Percentiles rank a stretch among this genome's conserved stretches.
Conservation (phyloP, 371 early-diverging fungal genomes). For the Mortierella sp. region DNA sequence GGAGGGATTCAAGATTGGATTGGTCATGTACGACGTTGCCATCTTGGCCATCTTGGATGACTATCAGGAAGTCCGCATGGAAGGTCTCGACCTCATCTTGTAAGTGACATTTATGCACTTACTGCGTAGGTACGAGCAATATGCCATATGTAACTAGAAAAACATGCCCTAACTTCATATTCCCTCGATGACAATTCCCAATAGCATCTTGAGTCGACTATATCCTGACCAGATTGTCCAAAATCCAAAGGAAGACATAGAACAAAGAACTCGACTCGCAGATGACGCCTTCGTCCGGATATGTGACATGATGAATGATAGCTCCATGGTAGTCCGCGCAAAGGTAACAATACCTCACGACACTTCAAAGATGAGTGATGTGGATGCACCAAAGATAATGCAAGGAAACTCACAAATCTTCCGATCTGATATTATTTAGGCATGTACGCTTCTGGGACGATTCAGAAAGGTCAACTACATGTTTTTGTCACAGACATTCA, state of each 20-base stretch:
- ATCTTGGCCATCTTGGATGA: slow-evolving; percentile 75
- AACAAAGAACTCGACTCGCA: slow-evolving; percentile 71
- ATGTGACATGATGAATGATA: slow-evolving; percentile 85
- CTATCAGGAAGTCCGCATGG: slow-evolving; percentile 78
- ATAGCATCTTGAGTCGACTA: slow-evolving; percentile 62
- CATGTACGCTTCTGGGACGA: slow-evolving; percentile 75
- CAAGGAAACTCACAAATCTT: not conserved
- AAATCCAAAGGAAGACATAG: slow-evolving; percentile 57
- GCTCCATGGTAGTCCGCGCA: slow-evolving; percentile 73
- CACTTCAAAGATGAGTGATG: not conserved
- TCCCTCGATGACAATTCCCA: not conserved
- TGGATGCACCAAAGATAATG: not conserved
- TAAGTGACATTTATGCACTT: slow-evolving; percentile 31
- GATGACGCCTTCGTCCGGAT: slow-evolving; percentile 84
- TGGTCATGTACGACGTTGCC: slow-evolving; percentile 69
- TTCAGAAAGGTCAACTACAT: slow-evolving; percentile 71
- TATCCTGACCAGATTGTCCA: slow-evolving; percentile 66
- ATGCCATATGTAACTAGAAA: not conserved
- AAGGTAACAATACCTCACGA: slow-evolving; percentile 40
- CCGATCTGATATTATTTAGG: slow-evolving; percentile 47
- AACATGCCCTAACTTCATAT: no score
- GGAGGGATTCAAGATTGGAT: slow-evolving; percentile 64
- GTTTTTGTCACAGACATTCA: slow-evolving; percentile 79
- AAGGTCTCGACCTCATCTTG: slow-evolving; percentile 76
- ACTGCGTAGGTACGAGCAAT: not conserved